Percentiles rank a stretch among this genome's conserved stretches.
phyloP scores from a whole-genome alignment of 2,329 filamentous ascomycete genomes.

The Drechslera avenae region DNA sequence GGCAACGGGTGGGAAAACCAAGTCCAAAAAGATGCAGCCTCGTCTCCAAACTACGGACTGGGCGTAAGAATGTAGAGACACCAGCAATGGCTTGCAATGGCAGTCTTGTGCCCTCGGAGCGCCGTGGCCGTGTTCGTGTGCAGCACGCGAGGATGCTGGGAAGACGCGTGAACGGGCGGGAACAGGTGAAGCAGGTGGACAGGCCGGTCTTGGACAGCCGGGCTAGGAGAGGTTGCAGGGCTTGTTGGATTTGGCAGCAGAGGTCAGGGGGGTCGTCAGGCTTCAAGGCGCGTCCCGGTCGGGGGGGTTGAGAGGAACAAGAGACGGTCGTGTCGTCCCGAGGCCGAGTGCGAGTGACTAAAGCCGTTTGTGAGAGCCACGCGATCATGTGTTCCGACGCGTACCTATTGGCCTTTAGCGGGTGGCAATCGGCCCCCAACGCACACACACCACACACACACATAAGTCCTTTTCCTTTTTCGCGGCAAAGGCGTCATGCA shows the following conservation, averaged over 20 bases:
- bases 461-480: constrained; percentile 4
- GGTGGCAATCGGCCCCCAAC: constrained; percentile 23
- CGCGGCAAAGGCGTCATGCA: constrained; percentile 13
- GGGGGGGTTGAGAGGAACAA: constrained; percentile 15
- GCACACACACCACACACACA: constrained; percentile 1
- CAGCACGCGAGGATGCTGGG: constrained; percentile 15
- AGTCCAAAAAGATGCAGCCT: constrained; percentile 3
- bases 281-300: constrained; percentile 25
- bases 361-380: constrained; percentile 21
- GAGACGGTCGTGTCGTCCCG: constrained; percentile 3
- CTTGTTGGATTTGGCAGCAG: constrained; percentile 10
- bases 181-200: not conserved
- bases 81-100: constrained; percentile 5
- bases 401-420: constrained; percentile 25
- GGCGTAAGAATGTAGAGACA: not conserved
- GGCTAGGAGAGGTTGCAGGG: constrained; percentile 6
- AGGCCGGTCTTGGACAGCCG: constrained; percentile 1
- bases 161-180: constrained; percentile 28
- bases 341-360: constrained; percentile 16
- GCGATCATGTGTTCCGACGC: constrained; percentile 29
- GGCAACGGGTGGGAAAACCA: not conserved
- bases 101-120: constrained; percentile 12
- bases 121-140: constrained; percentile 10
- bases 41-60: not conserved
- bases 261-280: constrained; percentile 8